These are phyloP conservation scores for Lachancea cidri DNA, from an alignment of 805 yeast species.

Conservation along the genomic window DNA sequence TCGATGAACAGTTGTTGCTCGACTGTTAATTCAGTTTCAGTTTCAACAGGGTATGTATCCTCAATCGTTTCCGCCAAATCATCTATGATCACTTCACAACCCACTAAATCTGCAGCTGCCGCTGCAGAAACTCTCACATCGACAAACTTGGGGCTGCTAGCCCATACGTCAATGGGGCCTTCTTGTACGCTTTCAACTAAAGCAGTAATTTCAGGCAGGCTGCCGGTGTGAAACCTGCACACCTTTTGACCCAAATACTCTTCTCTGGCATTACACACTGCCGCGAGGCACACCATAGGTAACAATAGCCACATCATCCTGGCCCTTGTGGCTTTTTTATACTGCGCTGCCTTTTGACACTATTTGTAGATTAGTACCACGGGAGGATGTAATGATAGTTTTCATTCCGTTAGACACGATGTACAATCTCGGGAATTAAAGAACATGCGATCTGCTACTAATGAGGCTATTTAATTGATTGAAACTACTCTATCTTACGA, in stretches of 20 bases:
- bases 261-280: neutral
- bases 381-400: too few relatives aligned
- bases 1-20: conserved; percentile 10
- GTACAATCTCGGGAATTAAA: too few relatives aligned
- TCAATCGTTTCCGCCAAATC: conserved; percentile 54
- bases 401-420: neutral
- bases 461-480: too few relatives aligned
- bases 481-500: too few relatives aligned
- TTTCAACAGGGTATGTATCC: conserved; percentile 46
- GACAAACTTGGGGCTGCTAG: conserved; percentile 38
- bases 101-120: conserved; percentile 12
- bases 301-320: neutral
- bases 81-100: conserved; percentile 42
- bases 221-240: conserved; percentile 18
- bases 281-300: neutral
- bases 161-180: conserved; percentile 43
- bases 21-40: neutral
- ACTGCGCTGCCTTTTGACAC: neutral
- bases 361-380: too few relatives aligned
- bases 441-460: too few relatives aligned
- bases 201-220: conserved; percentile 1
- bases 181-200: neutral
- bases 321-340: neutral
- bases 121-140: conserved; percentile 38
- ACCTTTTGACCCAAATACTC: conserved; percentile 22